Conservation (phyloP, 1,284 basidiomycete species). For the Leccinum pachyderme region DNA sequence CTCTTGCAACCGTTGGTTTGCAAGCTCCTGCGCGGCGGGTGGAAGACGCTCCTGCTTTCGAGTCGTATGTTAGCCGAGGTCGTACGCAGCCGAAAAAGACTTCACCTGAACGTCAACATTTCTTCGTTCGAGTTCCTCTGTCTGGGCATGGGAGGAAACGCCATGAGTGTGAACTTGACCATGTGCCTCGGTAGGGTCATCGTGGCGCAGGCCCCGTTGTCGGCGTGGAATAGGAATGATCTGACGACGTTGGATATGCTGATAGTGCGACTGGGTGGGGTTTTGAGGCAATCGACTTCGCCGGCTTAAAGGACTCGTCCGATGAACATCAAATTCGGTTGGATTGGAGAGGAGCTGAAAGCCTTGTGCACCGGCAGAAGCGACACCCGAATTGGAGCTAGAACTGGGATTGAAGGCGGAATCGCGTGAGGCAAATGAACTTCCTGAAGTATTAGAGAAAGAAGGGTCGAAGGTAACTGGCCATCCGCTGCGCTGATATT, state of each 20-base stretch:
- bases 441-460: constrained; percentile 3
- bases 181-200: neutral
- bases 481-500: constrained; percentile 22
- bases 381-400: neutral
- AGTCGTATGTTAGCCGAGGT: neutral
- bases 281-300: neutral
- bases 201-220: neutral
- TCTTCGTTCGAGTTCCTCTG: constrained; percentile 3
- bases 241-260: constrained; percentile 10
- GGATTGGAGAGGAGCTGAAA: constrained; percentile 1
- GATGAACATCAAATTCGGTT: constrained; percentile 7
- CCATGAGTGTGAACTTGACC: neutral
- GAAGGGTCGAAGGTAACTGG: constrained; percentile 17
- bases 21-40: constrained; percentile 6
- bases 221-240: constrained; percentile 15
- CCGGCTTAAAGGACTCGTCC: neutral
- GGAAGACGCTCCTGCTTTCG: constrained; percentile 5
- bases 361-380: neutral
- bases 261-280: constrained; percentile 2
- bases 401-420: neutral
- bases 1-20: constrained; percentile 27
- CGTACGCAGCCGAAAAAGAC: neutral
- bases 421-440: neutral
- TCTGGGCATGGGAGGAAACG: neutral
- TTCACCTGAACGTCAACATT: constrained; percentile 8